Conservation (phyloP, 495 filamentous ascomycete species). For the Pyronema domesticum region DNA sequence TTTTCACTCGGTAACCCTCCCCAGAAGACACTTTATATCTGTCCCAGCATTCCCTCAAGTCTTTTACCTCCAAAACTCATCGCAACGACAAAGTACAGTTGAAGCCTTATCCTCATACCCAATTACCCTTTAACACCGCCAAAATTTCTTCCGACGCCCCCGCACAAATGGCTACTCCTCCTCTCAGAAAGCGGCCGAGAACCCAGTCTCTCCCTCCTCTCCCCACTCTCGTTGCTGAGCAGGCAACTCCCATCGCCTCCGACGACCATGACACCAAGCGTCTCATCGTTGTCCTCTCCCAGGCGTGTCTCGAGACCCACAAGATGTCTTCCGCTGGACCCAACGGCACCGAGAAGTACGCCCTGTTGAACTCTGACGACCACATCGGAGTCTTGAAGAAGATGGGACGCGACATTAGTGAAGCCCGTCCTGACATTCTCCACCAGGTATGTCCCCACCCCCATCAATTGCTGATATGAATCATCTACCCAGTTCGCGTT, state of each 20-base stretch:
- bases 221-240: slow-evolving; percentile 80
- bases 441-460: slow-evolving; percentile 59
- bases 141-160: no score
- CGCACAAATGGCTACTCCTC: slow-evolving; percentile 13
- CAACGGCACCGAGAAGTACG: slow-evolving; percentile 79
- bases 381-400: slow-evolving; percentile 98
- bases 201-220: slow-evolving; percentile 92
- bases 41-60: no score
- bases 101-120: no score
- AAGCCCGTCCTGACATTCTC: slow-evolving; percentile 91
- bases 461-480: no score
- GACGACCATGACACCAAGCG: slow-evolving; percentile 78
- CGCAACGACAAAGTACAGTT: no score
- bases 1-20: no score
- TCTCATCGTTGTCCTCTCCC: slow-evolving; percentile 87
- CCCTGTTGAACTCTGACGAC: slow-evolving; percentile 92
- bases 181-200: slow-evolving; percentile 31
- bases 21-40: no score
- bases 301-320: slow-evolving; percentile 94
- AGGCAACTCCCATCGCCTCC: slow-evolving; percentile 65
- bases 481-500: no score
- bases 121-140: no score
- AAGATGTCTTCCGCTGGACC: slow-evolving; percentile 55
- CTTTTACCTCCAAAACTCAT: no score
- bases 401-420: slow-evolving; percentile 97